A percentile compares a stretch with the other conserved stretches of the same genome.
Conservation (phyloP, 768 basidiomycete species). For the Mycena pura region DNA sequence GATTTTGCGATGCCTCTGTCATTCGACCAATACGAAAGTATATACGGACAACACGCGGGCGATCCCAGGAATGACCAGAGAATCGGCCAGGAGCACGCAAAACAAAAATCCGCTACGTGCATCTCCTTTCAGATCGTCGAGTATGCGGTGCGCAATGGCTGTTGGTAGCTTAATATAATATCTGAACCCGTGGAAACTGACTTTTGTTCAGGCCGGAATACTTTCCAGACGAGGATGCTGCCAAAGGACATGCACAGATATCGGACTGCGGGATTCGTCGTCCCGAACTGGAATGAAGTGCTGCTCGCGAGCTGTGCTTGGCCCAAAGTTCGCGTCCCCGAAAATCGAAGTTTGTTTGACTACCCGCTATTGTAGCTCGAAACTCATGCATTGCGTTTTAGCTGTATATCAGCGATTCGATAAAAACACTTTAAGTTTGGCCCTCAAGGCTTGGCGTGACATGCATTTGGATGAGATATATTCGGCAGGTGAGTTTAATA, state of each 20-base stretch:
- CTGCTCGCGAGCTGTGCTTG: constrained; percentile 12
- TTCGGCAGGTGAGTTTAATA: constrained; percentile 9
- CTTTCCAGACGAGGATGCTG: constrained; percentile 26
- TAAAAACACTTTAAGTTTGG: constrained; percentile 4
- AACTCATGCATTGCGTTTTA: not conserved
- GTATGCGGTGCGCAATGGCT: constrained; percentile 10
- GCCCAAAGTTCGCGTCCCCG: constrained; percentile 11
- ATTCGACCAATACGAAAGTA: constrained; percentile 19
- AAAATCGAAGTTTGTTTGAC: constrained; percentile 8
- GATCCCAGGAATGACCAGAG: constrained; percentile 21
- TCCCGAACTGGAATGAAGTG: constrained; percentile 22
- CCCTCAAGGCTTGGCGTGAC: constrained; percentile 21
- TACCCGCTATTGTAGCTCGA: no score
- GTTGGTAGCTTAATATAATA: constrained; percentile 7
- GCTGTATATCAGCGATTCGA: constrained; percentile 12
- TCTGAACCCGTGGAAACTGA: not conserved
- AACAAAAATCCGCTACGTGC: constrained; percentile 14
- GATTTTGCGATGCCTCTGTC: constrained; percentile 10
- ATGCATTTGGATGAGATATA: constrained; percentile 18
- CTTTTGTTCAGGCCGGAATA: constrained; percentile 20
- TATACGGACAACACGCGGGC: constrained; percentile 7
- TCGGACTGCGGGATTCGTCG: constrained; percentile 20
- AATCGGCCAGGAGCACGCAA: constrained; percentile 25
- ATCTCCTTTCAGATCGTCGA: constrained; percentile 29
- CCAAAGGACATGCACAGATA: constrained; percentile 25